Evolutionary conservation across 495 filamentous ascomycete genomes (phyloP).

Genomic region (Staphylotrichum longicolle): DNA sequence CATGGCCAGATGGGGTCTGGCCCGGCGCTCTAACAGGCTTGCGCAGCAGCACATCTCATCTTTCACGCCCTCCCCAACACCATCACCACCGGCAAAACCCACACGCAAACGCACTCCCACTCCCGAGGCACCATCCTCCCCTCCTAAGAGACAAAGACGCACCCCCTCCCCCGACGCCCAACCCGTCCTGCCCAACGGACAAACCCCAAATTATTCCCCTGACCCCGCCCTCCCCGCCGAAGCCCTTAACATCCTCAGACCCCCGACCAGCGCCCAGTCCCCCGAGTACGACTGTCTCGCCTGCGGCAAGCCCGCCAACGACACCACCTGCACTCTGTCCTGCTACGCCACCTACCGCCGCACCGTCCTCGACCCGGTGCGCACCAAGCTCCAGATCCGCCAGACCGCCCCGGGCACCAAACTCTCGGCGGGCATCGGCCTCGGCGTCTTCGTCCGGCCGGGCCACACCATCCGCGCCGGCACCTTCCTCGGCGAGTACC

Average conservation of each 20-base stretch:
- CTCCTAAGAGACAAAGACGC: too few species aligned
- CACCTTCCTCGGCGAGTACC: conserved; percentile 12
- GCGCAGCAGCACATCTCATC: too few species aligned
- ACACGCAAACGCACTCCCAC: too few species aligned
- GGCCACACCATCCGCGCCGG: neutral
- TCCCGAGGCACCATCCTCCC: too few species aligned
- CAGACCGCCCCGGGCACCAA: neutral
- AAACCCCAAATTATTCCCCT: neutral
- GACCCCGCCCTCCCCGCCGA: neutral
- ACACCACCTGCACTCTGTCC: neutral
- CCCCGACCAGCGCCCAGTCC: neutral
- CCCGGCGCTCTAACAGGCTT: too few species aligned
- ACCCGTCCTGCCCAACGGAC: neutral
- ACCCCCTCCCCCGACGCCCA: neutral
- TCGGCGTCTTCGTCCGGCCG: conserved; percentile 9
- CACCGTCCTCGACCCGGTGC: neutral
- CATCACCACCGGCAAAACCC: too few species aligned
- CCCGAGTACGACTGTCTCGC: conserved; percentile 3
- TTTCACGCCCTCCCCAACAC: too few species aligned
- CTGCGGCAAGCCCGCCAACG: neutral
- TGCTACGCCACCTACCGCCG: conserved; percentile 10
- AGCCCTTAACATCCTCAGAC: neutral
- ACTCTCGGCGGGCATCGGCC: neutral
- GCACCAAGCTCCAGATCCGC: conserved; percentile 10
- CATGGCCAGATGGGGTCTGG: too few species aligned